These are phyloP conservation scores for Pulicaria dysenterica DNA, from an alignment of 129 eudicot species.

Conservation along the genomic window DNA sequence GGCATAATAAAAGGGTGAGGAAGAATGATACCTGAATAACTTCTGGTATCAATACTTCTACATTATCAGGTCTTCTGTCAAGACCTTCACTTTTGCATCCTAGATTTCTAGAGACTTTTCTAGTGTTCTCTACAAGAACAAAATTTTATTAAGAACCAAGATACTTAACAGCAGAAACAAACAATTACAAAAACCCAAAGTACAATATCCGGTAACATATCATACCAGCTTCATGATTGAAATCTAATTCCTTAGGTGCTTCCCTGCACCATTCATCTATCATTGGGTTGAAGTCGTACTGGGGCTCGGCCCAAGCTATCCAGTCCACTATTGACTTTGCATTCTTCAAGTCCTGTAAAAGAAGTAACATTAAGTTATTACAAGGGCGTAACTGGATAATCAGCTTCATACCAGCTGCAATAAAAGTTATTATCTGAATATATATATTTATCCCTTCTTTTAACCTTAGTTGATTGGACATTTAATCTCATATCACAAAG, in stretches of 20 bases:
- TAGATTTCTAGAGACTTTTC: slow-evolving; percentile 76
- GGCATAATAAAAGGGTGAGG: slow-evolving; percentile 20
- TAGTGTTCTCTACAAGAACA: slow-evolving; percentile 73
- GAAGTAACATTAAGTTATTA: not conserved
- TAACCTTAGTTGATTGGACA: no score
- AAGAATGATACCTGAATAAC: slow-evolving; percentile 74
- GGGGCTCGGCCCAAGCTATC: slow-evolving; percentile 99
- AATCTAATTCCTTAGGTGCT: slow-evolving; percentile 95
- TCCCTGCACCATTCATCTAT: slow-evolving; percentile 99
- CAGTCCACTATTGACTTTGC: slow-evolving; percentile 95
- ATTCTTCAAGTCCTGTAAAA: slow-evolving; percentile 84
- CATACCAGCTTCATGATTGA: slow-evolving; percentile 94
- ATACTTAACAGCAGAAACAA: slow-evolving; percentile 21
- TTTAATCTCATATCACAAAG: no score
- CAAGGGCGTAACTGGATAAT: not conserved
- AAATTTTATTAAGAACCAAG: slow-evolving; percentile 25
- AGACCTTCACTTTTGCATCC: slow-evolving; percentile 56
- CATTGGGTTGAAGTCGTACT: slow-evolving; percentile 91
- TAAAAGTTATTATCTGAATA: no score
- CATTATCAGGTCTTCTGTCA: slow-evolving; percentile 52
- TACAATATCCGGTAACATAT: not conserved
- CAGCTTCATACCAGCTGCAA: no score
- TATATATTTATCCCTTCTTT: no score
- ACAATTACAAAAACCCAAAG: not conserved
- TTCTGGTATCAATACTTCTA: slow-evolving; percentile 89